phyloP scores from a whole-genome alignment of 768 basidiomycete genomes.

The Lentinus tigrinus region DNA sequence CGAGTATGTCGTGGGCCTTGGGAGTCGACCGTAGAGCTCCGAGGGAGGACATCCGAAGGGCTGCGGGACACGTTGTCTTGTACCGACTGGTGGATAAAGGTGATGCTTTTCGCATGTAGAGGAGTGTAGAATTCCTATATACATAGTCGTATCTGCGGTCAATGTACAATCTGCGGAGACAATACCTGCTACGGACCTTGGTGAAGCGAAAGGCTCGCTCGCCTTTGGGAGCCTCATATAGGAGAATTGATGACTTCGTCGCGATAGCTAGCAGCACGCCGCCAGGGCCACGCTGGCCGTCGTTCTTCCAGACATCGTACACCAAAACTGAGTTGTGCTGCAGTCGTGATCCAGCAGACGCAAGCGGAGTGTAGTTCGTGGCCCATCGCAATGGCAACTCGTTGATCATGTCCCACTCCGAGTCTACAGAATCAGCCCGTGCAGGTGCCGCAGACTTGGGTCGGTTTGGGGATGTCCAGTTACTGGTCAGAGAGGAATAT shows the following conservation, averaged over 20 bases:
- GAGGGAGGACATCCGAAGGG: constrained; percentile 38
- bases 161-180: background rate
- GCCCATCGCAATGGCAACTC: constrained; percentile 79
- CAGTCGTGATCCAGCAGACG: constrained; percentile 62
- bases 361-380: constrained; percentile 83
- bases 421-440: constrained; percentile 21
- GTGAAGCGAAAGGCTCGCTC: constrained; percentile 82
- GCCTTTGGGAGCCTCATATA: constrained; percentile 82
- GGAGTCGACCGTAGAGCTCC: constrained; percentile 19
- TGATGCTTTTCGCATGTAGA: constrained; percentile 58
- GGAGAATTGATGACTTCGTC: constrained; percentile 66
- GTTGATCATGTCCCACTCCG: constrained; percentile 67
- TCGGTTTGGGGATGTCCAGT: constrained; percentile 12
- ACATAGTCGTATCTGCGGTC: background rate
- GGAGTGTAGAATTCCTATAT: constrained; percentile 88
- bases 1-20: constrained; percentile 15
- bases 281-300: constrained; percentile 44
- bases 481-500: constrained; percentile 15
- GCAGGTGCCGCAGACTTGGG: constrained; percentile 8
- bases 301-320: constrained; percentile 70
- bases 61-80: constrained; percentile 47
- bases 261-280: constrained; percentile 68
- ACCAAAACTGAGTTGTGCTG: constrained; percentile 55
- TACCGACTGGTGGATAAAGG: constrained; percentile 70
- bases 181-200: constrained; percentile 49